Percentiles rank a stretch among this genome's conserved stretches.
phyloP scores from a whole-genome alignment of 805 yeast species.

The Monosporozyma aquatica region DNA sequence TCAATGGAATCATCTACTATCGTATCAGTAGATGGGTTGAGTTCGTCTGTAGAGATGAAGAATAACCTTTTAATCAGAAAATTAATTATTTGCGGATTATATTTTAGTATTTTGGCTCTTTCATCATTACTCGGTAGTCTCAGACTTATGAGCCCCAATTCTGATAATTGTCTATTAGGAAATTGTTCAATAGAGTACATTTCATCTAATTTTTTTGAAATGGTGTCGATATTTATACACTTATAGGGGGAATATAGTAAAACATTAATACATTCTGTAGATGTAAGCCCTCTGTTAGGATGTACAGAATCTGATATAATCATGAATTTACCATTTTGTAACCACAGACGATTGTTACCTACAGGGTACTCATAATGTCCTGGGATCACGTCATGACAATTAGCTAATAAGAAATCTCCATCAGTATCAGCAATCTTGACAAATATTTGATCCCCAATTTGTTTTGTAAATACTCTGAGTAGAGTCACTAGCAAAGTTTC shows the following conservation, averaged over 20 bases:
- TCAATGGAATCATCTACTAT: too few species aligned
- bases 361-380: constrained; percentile 36
- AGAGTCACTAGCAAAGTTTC: constrained; percentile 37
- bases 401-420: constrained; percentile 47
- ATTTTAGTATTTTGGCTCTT: constrained; percentile 8
- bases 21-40: too few species aligned
- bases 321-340: constrained; percentile 34
- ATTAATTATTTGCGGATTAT: constrained; percentile 16
- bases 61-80: constrained; percentile 14
- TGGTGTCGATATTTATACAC: constrained; percentile 20
- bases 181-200: constrained; percentile 13
- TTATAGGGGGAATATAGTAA: constrained; percentile 33
- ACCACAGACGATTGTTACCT: constrained; percentile 43
- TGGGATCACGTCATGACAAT: constrained; percentile 39
- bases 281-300: constrained; percentile 28
- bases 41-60: too few species aligned
- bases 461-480: constrained; percentile 32
- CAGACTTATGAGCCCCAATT: constrained; percentile 13
- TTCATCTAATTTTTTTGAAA: constrained; percentile 16
- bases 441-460: constrained; percentile 28
- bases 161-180: constrained; percentile 25
- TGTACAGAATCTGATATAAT: constrained; percentile 35
- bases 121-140: constrained; percentile 11
- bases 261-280: constrained; percentile 35
- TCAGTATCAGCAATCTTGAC: constrained; percentile 44